Conservation (phyloP, 768 basidiomycete species). For the Suillus plorans region DNA sequence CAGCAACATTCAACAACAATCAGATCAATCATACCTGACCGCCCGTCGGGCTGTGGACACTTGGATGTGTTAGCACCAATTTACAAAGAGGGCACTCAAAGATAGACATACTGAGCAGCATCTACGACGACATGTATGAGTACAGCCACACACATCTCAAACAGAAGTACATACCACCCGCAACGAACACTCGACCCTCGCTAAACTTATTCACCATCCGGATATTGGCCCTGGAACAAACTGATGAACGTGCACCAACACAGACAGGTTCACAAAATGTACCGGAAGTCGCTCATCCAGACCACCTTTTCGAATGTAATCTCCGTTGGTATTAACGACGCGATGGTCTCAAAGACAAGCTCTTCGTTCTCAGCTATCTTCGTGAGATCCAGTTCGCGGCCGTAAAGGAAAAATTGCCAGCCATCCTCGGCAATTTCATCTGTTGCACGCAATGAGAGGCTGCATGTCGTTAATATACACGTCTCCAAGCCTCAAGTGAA, state of each 20-base stretch:
- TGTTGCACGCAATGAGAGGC: slow-evolving; percentile 35
- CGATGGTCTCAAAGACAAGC: slow-evolving; percentile 15
- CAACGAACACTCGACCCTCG: slow-evolving; percentile 15
- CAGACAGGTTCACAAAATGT: background rate
- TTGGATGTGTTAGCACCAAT: background rate
- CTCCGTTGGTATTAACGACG: slow-evolving; percentile 24
- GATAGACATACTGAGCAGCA: slow-evolving; percentile 10
- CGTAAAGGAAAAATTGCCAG: slow-evolving; percentile 32
- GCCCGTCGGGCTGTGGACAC: background rate
- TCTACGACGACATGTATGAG: slow-evolving; percentile 12
- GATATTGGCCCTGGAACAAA: slow-evolving; percentile 10
- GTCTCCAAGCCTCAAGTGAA: background rate
- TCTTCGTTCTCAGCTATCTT: slow-evolving; percentile 18
- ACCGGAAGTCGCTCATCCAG: slow-evolving; percentile 25
- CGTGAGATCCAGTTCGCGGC: slow-evolving; percentile 22
- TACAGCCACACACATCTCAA: background rate
- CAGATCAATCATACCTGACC: background rate
- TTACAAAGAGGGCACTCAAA: background rate
- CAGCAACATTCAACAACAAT: background rate
- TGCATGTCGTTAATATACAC: slow-evolving; percentile 9
- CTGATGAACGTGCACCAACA: background rate
- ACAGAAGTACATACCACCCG: slow-evolving; percentile 10
- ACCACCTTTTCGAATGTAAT: slow-evolving; percentile 24
- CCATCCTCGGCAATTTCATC: slow-evolving; percentile 26
- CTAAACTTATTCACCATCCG: slow-evolving; percentile 15